phyloP scores from a whole-genome alignment of 768 basidiomycete genomes.

The Kockovaella imperatae region DNA sequence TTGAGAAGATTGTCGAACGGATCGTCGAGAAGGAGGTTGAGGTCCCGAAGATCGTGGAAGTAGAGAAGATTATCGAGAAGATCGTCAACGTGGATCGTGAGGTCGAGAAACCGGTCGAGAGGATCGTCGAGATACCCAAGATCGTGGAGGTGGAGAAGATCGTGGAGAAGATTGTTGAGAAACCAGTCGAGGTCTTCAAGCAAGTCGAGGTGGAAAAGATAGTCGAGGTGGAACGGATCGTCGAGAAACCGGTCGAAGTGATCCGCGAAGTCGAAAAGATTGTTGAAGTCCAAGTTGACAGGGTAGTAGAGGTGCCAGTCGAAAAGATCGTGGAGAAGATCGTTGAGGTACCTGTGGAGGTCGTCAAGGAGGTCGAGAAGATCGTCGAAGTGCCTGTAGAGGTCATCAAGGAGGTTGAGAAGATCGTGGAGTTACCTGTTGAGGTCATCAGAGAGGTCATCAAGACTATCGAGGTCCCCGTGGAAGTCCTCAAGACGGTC shows the following conservation, averaged over 20 bases:
- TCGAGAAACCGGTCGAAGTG: neutral
- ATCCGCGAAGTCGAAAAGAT: conserved; percentile 9
- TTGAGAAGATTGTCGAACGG: conserved; percentile 20
- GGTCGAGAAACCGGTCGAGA: conserved; percentile 25
- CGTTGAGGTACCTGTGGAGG: conserved; percentile 17
- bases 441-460: conserved; percentile 19
- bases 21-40: conserved; percentile 23
- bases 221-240: conserved; percentile 21
- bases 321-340: conserved; percentile 16
- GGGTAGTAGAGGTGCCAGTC: conserved; percentile 17
- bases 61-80: too few species aligned
- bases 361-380: conserved; percentile 8
- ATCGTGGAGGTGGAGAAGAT: conserved; percentile 11
- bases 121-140: conserved; percentile 22
- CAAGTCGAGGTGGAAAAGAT: conserved; percentile 16
- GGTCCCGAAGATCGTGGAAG: conserved; percentile 21
- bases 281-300: conserved; percentile 24
- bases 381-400: conserved; percentile 28
- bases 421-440: conserved; percentile 21
- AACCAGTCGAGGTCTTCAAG: conserved; percentile 10
- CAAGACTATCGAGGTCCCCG: conserved; percentile 26
- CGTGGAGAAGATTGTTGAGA: conserved; percentile 15
- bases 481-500: conserved; percentile 26
- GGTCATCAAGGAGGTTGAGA: conserved; percentile 31
- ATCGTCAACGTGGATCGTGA: conserved; percentile 17